Conservation (phyloP, 495 filamentous ascomycete genomes). For the Aspergillus baeticus region DNA sequence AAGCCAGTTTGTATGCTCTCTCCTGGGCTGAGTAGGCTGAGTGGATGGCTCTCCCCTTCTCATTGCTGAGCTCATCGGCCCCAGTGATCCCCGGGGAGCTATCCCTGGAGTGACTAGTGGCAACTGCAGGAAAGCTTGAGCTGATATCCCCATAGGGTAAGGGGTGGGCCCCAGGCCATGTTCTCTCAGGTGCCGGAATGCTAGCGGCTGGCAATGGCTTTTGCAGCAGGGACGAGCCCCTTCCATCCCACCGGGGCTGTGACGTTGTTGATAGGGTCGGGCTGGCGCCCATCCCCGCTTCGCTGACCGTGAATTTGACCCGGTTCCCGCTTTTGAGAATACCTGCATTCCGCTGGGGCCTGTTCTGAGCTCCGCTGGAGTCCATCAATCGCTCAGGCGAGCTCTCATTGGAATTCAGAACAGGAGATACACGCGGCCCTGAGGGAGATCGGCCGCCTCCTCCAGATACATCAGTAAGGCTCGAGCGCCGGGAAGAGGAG, state of each 20-base stretch:
- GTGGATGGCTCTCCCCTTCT: constrained; percentile 39
- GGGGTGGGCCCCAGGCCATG: constrained; percentile 24
- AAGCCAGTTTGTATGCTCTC: constrained; percentile 33
- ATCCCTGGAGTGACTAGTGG: constrained; percentile 27
- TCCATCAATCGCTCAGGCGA: constrained; percentile 18
- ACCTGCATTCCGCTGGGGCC: constrained; percentile 41
- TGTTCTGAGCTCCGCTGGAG: constrained; percentile 30
- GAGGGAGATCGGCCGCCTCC: constrained; percentile 23
- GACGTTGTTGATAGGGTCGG: constrained; percentile 25
- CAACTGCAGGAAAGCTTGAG: constrained; percentile 32
- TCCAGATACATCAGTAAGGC: constrained; percentile 29
- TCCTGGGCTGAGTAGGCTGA: constrained; percentile 36
- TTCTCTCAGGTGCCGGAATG: constrained; percentile 40
- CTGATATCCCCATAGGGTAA: constrained; percentile 29
- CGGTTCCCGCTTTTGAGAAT: constrained; percentile 41
- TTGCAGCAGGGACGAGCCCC: constrained; percentile 35
- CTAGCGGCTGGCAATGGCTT: constrained; percentile 37
- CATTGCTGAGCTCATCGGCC: constrained; percentile 38
- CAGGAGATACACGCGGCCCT: constrained; percentile 29
- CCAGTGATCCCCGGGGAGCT: constrained; percentile 25
- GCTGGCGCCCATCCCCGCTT: constrained; percentile 22
- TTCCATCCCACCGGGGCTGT: constrained; percentile 31
- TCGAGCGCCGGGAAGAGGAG: constrained; percentile 29
- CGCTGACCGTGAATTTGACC: constrained; percentile 33
- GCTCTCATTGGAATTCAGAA: constrained; percentile 24